Evolutionary conservation across 2,329 filamentous ascomycete species (phyloP), one percentile per base, ranked within the genome.

Genomic region (Teratosphaeria zuluensis): DNA sequence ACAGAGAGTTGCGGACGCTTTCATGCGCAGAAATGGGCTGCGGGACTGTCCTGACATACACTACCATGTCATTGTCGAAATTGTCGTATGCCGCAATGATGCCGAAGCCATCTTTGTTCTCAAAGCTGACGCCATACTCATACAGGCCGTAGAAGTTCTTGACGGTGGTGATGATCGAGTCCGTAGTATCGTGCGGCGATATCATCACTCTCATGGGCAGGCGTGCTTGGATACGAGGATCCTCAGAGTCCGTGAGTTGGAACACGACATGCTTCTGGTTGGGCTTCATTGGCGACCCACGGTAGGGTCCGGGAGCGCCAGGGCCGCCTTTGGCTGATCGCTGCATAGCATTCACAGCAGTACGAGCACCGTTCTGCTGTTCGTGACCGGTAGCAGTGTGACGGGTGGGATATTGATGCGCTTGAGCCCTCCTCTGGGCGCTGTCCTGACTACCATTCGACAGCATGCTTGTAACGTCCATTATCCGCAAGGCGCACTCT

Each of bases 141-240:
- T 96, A 96, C 65, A 99, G 82, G 61, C 94, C 94, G 72, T 96
- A 97, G 78, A 97, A 97, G 79, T 96, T 97, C 82, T 96, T 97
- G 70, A 97, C 92, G 1, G 94, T 97, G 14, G 91, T 94, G 64
- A 97, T 90, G 76, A 99, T 99, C 38, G 92, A 96, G 72, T 97
- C 92, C 24, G 92, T 97, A 56, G 90, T 92, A 78, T 99, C 94
- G 75, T 97, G 92, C 53, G 90, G 90, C 70, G 88, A 96, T 66
- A 99, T 96, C 70, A 95, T 89, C 57, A 92, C 88, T 69, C 88
- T 81, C 84, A 92, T 86, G n/a, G 89, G 88, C 65, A 92, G 79
- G 70, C 89, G 86, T 75, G 87, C 88, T 67, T 72, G 69, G 55
- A 71, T 68, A 48, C 68, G 67, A 58, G 69, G 68, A 60, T 72